Evolutionary conservation across 495 filamentous ascomycete species (phyloP).

Genomic region (Bombardia bombarda): DNA sequence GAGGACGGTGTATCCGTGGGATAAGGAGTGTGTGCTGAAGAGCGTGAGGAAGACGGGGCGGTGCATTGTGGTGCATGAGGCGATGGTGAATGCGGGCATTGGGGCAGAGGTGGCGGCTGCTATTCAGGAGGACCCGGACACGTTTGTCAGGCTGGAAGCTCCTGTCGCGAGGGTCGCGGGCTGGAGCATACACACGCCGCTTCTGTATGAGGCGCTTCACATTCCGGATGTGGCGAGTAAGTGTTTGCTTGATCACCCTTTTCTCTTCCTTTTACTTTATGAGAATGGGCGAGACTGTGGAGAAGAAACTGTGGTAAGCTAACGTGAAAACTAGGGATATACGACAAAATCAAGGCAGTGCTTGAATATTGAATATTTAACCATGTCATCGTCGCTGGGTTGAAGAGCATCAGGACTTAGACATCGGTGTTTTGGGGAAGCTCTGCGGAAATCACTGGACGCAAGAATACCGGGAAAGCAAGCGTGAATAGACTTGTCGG

Average conservation of each 20-base stretch:
- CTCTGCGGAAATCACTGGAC: too few relatives aligned
- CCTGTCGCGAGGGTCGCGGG: slow-evolving; percentile 86
- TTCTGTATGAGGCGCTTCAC: slow-evolving; percentile 80
- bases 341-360: slow-evolving; percentile 43
- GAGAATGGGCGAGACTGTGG: too few relatives aligned
- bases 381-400: not conserved
- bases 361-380: slow-evolving; percentile 27
- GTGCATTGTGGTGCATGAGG: slow-evolving; percentile 89
- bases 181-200: slow-evolving; percentile 79
- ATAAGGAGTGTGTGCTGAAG: slow-evolving; percentile 70
- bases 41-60: slow-evolving; percentile 88
- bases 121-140: slow-evolving; percentile 71
- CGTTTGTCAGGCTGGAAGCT: slow-evolving; percentile 85
- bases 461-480: too few relatives aligned
- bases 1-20: slow-evolving; percentile 92
- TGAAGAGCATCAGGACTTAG: too few relatives aligned
- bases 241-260: slow-evolving; percentile 38
- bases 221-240: slow-evolving; percentile 86
- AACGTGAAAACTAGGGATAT: slow-evolving; percentile 40
- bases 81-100: slow-evolving; percentile 90
- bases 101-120: slow-evolving; percentile 91
- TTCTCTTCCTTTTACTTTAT: not conserved
- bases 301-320: slow-evolving; percentile 6
- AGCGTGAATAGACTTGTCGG: too few relatives aligned
- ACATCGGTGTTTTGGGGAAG: too few relatives aligned